These are phyloP conservation scores for Scenedesmus sp. DNA, from an alignment of 163 green algal genomes.

Conservation along the genomic window DNA sequence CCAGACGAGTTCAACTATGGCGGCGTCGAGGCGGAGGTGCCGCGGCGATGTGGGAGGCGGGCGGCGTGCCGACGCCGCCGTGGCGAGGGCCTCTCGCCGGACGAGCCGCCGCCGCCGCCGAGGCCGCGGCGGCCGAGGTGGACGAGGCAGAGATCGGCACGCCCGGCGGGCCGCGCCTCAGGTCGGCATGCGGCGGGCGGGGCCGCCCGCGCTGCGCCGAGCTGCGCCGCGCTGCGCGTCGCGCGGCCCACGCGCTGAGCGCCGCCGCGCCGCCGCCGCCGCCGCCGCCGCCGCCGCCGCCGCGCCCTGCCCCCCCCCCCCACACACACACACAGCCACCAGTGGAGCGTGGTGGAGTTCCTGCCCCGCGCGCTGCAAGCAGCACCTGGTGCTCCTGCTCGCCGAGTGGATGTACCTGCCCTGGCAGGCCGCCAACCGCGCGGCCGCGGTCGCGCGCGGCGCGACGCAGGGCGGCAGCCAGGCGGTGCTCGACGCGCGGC, in stretches of 20 bases:
- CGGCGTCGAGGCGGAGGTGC: slow-evolving; percentile 62
- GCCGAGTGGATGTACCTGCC: slow-evolving; percentile 90
- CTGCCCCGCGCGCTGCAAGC: slow-evolving; percentile 79
- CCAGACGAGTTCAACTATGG: slow-evolving; percentile 82
- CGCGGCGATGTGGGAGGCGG: slow-evolving; percentile 28
- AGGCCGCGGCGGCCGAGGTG: slow-evolving; percentile 28
- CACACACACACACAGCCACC: no score
- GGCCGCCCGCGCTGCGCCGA: no score
- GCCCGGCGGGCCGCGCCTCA: slow-evolving; percentile 56
- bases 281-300: background rate
- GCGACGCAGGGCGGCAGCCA: slow-evolving; percentile 57
- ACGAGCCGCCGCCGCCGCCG: slow-evolving; percentile 30
- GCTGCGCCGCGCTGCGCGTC: background rate
- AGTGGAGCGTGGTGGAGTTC: slow-evolving; percentile 84
- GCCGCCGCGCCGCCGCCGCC: no score
- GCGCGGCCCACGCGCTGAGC: background rate
- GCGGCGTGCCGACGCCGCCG: background rate
- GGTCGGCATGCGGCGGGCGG: slow-evolving; percentile 34
- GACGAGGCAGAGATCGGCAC: slow-evolving; percentile 38
- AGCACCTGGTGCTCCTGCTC: slow-evolving; percentile 77
- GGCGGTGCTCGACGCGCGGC: slow-evolving; percentile 30
- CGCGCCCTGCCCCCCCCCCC: no score
- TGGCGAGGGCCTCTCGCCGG: no score
- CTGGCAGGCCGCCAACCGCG: slow-evolving; percentile 72
- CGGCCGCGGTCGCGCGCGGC: slow-evolving; percentile 40